phyloP scores from a whole-genome alignment of 1,284 basidiomycete species.

The Calocybe gambosa region DNA sequence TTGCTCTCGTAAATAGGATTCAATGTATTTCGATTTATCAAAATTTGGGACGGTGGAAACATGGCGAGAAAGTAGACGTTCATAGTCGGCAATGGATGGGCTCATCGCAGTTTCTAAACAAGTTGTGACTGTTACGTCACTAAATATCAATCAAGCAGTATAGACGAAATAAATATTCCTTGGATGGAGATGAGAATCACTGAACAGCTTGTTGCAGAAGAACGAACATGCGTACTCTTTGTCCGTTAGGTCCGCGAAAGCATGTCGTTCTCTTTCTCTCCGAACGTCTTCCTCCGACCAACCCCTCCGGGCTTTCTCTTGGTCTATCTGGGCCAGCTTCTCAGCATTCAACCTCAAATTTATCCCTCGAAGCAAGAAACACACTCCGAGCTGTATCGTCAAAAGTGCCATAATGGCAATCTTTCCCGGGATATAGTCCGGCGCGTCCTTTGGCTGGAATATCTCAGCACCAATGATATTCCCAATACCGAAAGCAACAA shows the following conservation, averaged over 20 bases:
- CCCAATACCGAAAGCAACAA: slow-evolving; percentile 50
- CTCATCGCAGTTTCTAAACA: slow-evolving; percentile 1
- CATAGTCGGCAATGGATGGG: background rate
- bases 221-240: slow-evolving; percentile 42
- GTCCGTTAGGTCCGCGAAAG: slow-evolving; percentile 62
- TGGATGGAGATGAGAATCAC: background rate
- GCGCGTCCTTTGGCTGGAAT: slow-evolving; percentile 58
- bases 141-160: slow-evolving; percentile 27
- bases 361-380: slow-evolving; percentile 46
- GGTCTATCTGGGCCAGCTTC: slow-evolving; percentile 38
- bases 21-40: slow-evolving; percentile 39
- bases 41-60: slow-evolving; percentile 29
- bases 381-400: slow-evolving; percentile 44
- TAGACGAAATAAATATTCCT: slow-evolving; percentile 45
- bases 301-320: slow-evolving; percentile 38
- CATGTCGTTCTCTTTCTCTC: slow-evolving; percentile 50
- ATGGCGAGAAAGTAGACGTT: slow-evolving; percentile 2
- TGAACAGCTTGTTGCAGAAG: background rate
- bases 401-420: slow-evolving; percentile 56
- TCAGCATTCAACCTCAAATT: slow-evolving; percentile 51
- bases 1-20: slow-evolving; percentile 47
- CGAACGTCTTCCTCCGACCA: slow-evolving; percentile 55
- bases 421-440: slow-evolving; percentile 58
- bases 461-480: slow-evolving; percentile 61
- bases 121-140: background rate